These are phyloP conservation scores for Eucalyptus regnans DNA, from an alignment of 345 rosid genomes.

Conservation along the genomic window DNA sequence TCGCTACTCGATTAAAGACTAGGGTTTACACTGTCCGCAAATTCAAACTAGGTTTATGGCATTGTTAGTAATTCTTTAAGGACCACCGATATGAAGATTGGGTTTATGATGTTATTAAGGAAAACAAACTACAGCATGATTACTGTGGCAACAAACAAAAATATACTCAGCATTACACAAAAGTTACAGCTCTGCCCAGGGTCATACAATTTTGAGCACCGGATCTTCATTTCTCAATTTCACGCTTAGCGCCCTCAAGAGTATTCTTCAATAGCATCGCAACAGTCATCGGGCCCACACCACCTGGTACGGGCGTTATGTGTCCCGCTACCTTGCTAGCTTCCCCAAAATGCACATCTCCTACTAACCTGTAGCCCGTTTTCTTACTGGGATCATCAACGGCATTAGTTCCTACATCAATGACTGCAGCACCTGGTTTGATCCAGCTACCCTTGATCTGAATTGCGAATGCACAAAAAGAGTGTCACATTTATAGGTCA, in stretches of 20 bases:
- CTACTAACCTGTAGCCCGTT: conserved; percentile 84
- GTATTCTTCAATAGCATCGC: conserved; percentile 87
- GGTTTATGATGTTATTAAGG: not conserved
- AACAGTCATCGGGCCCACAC: conserved; percentile 96
- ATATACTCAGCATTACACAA: not conserved
- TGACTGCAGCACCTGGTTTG: conserved; percentile 89
- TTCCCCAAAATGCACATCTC: conserved; percentile 79
- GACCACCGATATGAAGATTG: not conserved
- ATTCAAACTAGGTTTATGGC: not conserved
- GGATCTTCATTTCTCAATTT: conserved; percentile 19
- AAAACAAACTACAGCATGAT: not conserved
- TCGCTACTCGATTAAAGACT: not conserved
- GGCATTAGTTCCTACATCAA: conserved; percentile 92
- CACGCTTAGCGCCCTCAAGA: conserved; percentile 72
- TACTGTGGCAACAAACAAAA: not conserved
- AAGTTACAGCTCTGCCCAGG: not conserved
- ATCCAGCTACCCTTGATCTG: conserved; percentile 91
- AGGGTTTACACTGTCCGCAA: not conserved
- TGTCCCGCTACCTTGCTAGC: conserved; percentile 75
- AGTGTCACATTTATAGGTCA: not conserved
- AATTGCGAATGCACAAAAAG: not conserved
- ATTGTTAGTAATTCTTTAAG: not conserved
- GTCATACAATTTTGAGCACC: not conserved
- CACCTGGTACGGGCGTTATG: conserved; percentile 93
- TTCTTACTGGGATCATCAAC: conserved; percentile 61